phyloP scores from a whole-genome alignment of 495 filamentous ascomycete species.

The Penicillium goetzii region DNA sequence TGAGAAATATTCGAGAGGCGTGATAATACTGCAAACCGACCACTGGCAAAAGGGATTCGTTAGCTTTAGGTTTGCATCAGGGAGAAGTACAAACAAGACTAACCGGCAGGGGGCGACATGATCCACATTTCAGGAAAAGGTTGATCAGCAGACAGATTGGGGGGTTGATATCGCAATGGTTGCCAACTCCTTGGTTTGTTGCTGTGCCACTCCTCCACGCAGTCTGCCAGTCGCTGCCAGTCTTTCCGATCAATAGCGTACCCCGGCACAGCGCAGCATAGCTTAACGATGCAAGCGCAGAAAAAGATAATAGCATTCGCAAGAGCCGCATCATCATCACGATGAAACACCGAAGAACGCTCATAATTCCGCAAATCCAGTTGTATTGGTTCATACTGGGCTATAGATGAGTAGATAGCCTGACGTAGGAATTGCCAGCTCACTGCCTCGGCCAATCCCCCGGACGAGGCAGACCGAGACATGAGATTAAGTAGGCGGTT shows the following conservation, averaged over 20 bases:
- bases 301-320: constrained; percentile 42
- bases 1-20: constrained; percentile 38
- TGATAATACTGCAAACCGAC: constrained; percentile 47
- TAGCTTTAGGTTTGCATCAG: background rate
- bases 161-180: constrained; percentile 38
- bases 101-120: constrained; percentile 43
- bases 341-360: constrained; percentile 39
- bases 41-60: constrained; percentile 21
- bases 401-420: constrained; percentile 46
- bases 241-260: constrained; percentile 23
- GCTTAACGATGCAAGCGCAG: constrained; percentile 42
- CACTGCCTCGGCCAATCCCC: constrained; percentile 44
- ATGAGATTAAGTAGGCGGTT: constrained; percentile 44
- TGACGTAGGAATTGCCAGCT: constrained; percentile 49
- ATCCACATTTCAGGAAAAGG: constrained; percentile 49
- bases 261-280: constrained; percentile 29
- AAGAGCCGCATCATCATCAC: constrained; percentile 38
- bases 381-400: constrained; percentile 41
- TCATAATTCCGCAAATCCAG: constrained; percentile 44
- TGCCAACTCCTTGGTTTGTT: constrained; percentile 41
- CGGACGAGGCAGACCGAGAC: constrained; percentile 41
- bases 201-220: constrained; percentile 39
- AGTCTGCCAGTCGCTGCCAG: constrained; percentile 34
- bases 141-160: constrained; percentile 27
- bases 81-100: constrained; percentile 2